These are phyloP conservation scores for Trichoderma citrinoviride DNA, from an alignment of 2,329 filamentous ascomycete species.

Conservation along the genomic window DNA sequence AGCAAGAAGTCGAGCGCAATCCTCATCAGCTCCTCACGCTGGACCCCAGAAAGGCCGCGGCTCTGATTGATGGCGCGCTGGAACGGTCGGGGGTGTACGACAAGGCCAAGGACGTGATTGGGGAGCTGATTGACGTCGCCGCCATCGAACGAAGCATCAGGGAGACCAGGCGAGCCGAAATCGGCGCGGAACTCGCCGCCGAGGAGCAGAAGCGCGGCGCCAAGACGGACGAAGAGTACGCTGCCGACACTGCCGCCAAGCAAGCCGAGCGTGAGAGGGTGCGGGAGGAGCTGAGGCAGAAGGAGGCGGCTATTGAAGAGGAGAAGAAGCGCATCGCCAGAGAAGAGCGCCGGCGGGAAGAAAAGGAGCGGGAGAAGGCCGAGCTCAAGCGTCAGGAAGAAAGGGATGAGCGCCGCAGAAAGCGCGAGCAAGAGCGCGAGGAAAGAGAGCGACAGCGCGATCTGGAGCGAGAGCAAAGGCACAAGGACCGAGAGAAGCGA, in stretches of 20 bases:
- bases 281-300: conserved; percentile 57
- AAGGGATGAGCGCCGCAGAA: conserved; percentile 48
- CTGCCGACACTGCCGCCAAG: conserved; percentile 60
- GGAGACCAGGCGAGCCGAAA: conserved; percentile 62
- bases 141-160: conserved; percentile 69
- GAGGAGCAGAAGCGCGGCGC: conserved; percentile 63
- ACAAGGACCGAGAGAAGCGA: conserved; percentile 39
- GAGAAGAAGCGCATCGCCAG: conserved; percentile 58
- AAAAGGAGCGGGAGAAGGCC: conserved; percentile 49
- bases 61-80: conserved; percentile 73
- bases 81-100: conserved; percentile 75
- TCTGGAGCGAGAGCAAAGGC: conserved; percentile 40
- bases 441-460: conserved; percentile 51
- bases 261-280: conserved; percentile 60
- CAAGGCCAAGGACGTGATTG: conserved; percentile 65
- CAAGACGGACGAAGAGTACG: conserved; percentile 74
- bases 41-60: conserved; percentile 69
- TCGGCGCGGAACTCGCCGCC: conserved; percentile 66
- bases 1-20: conserved; percentile 72
- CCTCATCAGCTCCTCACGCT: conserved; percentile 68
- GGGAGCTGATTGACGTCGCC: conserved; percentile 63
- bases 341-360: conserved; percentile 53
- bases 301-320: conserved; percentile 60
- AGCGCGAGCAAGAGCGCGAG: conserved; percentile 54
- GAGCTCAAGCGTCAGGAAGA: conserved; percentile 51